These are phyloP conservation scores for Penicillium odoratum DNA, from an alignment of 495 filamentous ascomycete species.

Conservation along the genomic window DNA sequence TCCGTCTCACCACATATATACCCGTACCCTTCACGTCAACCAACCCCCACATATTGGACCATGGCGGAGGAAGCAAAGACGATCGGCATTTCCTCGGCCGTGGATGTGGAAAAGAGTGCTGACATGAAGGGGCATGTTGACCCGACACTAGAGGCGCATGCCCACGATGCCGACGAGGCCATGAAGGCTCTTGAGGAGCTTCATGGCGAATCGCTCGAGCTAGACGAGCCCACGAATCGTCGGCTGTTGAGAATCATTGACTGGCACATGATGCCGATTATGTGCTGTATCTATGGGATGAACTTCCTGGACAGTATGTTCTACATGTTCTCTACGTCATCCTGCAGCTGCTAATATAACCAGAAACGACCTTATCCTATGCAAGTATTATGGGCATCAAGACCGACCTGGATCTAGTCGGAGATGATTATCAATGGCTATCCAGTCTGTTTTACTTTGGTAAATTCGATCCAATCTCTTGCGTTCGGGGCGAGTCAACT, in stretches of 20 bases:
- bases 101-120: slow-evolving; percentile 24
- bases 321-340: not conserved
- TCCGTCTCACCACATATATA: too few species aligned
- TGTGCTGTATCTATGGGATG: slow-evolving; percentile 64
- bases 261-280: slow-evolving; percentile 60
- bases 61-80: slow-evolving; percentile 30
- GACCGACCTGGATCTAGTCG: slow-evolving; percentile 43
- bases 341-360: not conserved
- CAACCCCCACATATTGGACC: not conserved
- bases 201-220: slow-evolving; percentile 47
- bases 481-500: not conserved
- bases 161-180: slow-evolving; percentile 61
- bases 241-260: slow-evolving; percentile 59
- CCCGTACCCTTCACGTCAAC: not conserved
- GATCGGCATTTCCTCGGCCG: slow-evolving; percentile 15
- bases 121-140: slow-evolving; percentile 20
- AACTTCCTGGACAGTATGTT: slow-evolving; percentile 61
- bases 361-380: slow-evolving; percentile 63
- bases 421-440: slow-evolving; percentile 55
- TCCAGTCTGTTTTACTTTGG: slow-evolving; percentile 64
- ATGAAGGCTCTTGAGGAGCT: slow-evolving; percentile 54
- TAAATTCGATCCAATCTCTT: slow-evolving; percentile 15
- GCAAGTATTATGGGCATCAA: slow-evolving; percentile 63
- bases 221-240: slow-evolving; percentile 58
- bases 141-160: slow-evolving; percentile 48